Evolutionary conservation across 2,329 filamentous ascomycete genomes (phyloP).

Genomic region (Calonectria montana): DNA sequence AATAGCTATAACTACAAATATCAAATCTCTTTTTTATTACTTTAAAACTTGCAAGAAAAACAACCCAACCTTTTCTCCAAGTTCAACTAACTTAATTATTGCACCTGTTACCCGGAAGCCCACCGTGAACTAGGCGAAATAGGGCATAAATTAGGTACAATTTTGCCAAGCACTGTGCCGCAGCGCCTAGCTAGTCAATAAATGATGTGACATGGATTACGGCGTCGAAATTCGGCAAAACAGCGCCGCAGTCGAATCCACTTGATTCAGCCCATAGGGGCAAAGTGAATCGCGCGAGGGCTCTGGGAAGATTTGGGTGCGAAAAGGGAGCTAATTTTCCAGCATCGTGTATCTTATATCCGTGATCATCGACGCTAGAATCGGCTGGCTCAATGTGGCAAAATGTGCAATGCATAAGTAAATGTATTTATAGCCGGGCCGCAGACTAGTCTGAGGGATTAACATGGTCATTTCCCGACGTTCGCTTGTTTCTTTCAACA

Average conservation of each 20-base stretch:
- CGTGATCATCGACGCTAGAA: slow-evolving; percentile 4
- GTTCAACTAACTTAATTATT: too few relatives aligned
- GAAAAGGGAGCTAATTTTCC: not conserved
- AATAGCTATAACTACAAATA: too few relatives aligned
- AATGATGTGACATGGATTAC: not conserved
- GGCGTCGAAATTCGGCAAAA: not conserved
- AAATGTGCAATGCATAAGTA: not conserved
- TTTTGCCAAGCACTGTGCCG: not conserved
- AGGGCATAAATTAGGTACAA: too few relatives aligned
- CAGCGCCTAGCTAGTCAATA: not conserved
- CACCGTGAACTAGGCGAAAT: not conserved
- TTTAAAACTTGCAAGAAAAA: too few relatives aligned
- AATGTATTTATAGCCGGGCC: not conserved
- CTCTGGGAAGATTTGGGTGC: not conserved
- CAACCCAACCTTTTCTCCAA: too few relatives aligned
- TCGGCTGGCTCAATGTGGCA: not conserved
- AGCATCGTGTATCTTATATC: not conserved
- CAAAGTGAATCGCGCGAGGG: not conserved
- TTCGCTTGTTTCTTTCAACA: not conserved
- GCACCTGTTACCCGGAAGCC: too few relatives aligned
- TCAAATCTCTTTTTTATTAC: too few relatives aligned
- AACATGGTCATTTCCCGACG: not conserved
- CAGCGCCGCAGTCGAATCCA: not conserved
- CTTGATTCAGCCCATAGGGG: not conserved
- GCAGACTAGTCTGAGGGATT: slow-evolving; percentile 2